Base-by-base conservation (phyloP, 2,329 filamentous ascomycete species). In the Cladophialophora carrionii region DNA sequence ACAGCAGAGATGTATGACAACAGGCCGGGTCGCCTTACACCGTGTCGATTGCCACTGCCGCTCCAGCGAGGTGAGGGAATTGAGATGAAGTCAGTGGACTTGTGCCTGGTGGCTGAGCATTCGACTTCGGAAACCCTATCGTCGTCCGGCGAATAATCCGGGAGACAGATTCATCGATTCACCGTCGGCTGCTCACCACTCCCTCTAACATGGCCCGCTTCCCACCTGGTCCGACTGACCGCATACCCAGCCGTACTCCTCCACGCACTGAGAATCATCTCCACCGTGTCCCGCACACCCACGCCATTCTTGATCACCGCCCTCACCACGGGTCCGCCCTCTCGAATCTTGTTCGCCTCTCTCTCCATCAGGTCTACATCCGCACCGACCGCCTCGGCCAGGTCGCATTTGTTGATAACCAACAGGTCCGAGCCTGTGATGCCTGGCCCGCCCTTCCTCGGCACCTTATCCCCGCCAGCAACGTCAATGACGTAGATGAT, bases 401-500 rank as follows among this genome's bases (percentile, higher is more conserved):
- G 78, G 79, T 99, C 95, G 52, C 93, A 96, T 87, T 99, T 99
- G 79, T 99, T 99, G 58, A 99, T 91, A 22, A 99, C 85, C 70
- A 99, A 79, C 77, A 99, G 77, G 75, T 99, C 95, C 73, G 90
- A 95, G 80, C 97, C 94, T 4, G 95, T 99, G 76, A 99, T 99
- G 1, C 95, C 95, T 0, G 95, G 95, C 0, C 95, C 95, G 31
- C 95, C 95, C 81, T 99, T 99, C 31, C 95, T 82, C 0, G 95
- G 95, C 57, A 99, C 89, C 85, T 99, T 99, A 78, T 99, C 95
- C 12, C 95, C 95, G 24, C 95, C 95, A 62, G 88, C 90, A 20
- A 99, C 95, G 78, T 99, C 95, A 72, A 99, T 98, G 32, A 99
- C 95, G 77, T 99, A 99, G 79, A 99, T 89, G 78, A 99, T 99